These are phyloP conservation scores for Ogataea polymorpha DNA, from an alignment of 805 yeast genomes.

Conservation along the genomic window DNA sequence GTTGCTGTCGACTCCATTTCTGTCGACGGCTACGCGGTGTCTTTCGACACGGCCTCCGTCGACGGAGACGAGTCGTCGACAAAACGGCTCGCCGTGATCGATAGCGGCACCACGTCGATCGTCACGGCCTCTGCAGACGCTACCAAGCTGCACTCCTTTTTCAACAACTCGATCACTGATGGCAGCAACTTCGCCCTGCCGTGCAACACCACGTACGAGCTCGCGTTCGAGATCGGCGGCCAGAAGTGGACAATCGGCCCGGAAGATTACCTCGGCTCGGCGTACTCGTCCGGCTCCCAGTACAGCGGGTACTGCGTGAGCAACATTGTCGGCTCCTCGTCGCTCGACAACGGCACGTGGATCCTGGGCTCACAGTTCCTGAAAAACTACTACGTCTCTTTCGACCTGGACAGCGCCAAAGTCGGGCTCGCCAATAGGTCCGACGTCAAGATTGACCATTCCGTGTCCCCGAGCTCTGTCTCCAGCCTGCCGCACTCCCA, in stretches of 20 bases:
- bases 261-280: constrained; percentile 45
- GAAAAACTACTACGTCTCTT: constrained; percentile 52
- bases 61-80: constrained; percentile 15
- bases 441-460: constrained; percentile 22
- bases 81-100: constrained; percentile 49
- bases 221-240: constrained; percentile 43
- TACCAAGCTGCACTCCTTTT: constrained; percentile 47
- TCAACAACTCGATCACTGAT: constrained; percentile 49
- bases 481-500: not conserved
- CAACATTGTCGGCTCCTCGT: constrained; percentile 56
- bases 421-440: constrained; percentile 55
- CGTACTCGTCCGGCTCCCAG: constrained; percentile 35
- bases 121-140: constrained; percentile 58
- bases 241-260: constrained; percentile 44
- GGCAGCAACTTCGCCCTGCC: constrained; percentile 61
- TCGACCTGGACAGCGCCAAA: constrained; percentile 46
- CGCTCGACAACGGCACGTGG: constrained; percentile 45
- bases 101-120: constrained; percentile 65
- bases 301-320: constrained; percentile 58
- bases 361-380: constrained; percentile 63
- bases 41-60: constrained; percentile 31
- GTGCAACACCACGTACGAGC: constrained; percentile 45
- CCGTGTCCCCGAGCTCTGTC: not conserved
- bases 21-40: constrained; percentile 34
- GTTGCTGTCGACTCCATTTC: constrained; percentile 38